A percentile compares a stretch with the other conserved stretches of the same genome.
phyloP scores from a whole-genome alignment of 345 rosid genomes.

The Lumnitzera racemosa region DNA sequence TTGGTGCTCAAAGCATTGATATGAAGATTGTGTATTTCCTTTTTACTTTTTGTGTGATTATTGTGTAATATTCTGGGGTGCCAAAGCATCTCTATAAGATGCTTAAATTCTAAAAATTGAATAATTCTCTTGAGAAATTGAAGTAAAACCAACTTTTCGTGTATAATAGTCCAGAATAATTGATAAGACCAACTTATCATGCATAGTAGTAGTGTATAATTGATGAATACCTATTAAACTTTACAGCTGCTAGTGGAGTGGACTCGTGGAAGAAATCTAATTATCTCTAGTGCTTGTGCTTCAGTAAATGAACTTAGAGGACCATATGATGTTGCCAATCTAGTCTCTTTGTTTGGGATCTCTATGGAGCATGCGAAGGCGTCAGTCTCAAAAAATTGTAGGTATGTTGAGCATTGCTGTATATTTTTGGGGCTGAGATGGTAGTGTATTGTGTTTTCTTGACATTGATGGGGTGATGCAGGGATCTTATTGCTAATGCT shows the following conservation, averaged over 20 bases:
- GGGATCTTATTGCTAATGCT: conserved; percentile 53
- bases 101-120: no score
- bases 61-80: no score
- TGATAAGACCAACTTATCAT: no score
- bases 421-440: background rate
- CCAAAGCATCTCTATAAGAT: no score
- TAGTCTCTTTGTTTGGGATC: conserved; percentile 66
- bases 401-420: conserved; percentile 30
- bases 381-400: conserved; percentile 71
- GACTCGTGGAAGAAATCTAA: conserved; percentile 77
- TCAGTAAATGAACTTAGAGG: conserved; percentile 76
- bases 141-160: no score
- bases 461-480: conserved; percentile 9
- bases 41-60: no score
- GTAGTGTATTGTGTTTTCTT: background rate
- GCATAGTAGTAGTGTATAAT: no score
- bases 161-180: no score
- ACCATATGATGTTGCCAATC: conserved; percentile 73
- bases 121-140: no score
- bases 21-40: no score
- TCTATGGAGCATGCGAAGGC: conserved; percentile 65
- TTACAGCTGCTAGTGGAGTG: conserved; percentile 71
- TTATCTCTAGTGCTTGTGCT: conserved; percentile 69
- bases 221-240: background rate
- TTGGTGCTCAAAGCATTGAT: no score